Conservation (phyloP, 2,329 filamentous ascomycete genomes). For the Amesomyces nigricolor region DNA sequence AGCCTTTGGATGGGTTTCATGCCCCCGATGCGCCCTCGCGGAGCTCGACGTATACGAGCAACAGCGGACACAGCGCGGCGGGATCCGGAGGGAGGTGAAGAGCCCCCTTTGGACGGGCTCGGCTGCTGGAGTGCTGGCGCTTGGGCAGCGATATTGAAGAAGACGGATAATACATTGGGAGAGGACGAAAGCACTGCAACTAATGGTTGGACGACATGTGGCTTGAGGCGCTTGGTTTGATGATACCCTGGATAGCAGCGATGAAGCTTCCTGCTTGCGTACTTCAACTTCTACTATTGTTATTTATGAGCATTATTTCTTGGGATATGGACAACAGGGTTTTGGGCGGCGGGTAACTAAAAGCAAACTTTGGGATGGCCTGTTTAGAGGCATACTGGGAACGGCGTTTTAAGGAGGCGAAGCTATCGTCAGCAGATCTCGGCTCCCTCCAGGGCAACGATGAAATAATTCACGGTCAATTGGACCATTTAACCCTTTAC, state of each 20-base stretch:
- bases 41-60: slow-evolving; percentile 1
- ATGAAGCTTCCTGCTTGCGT: too few species aligned
- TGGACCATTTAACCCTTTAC: too few species aligned
- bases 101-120: slow-evolving; percentile 10
- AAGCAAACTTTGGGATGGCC: neutral
- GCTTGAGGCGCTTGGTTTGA: neutral
- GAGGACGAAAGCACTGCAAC: too few species aligned
- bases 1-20: slow-evolving; percentile 30
- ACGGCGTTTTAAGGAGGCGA: too few species aligned
- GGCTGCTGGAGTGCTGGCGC: neutral
- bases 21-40: neutral
- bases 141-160: neutral
- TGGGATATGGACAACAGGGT: neutral
- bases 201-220: neutral
- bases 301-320: neutral
- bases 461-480: too few species aligned
- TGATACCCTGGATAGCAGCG: neutral
- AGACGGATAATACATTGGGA: neutral
- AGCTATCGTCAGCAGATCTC: too few species aligned
- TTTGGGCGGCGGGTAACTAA: neutral
- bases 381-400: neutral
- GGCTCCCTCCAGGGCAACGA: too few species aligned
- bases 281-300: too few species aligned
- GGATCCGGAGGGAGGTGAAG: slow-evolving; percentile 16
- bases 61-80: neutral